phyloP scores from a whole-genome alignment of 345 rosid species.

The Salix dunnii region DNA sequence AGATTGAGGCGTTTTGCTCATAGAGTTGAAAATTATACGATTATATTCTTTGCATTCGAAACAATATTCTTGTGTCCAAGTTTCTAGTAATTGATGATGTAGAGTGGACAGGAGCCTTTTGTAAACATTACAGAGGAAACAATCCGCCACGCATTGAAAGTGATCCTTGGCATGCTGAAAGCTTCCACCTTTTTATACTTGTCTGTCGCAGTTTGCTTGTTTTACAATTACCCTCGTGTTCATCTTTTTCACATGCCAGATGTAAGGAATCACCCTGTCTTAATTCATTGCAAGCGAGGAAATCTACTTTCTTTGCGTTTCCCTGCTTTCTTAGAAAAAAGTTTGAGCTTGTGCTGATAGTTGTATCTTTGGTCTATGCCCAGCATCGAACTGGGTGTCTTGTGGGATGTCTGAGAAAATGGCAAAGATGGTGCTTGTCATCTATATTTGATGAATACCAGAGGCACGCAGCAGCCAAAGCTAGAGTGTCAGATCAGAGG shows the following conservation, averaged over 20 bases:
- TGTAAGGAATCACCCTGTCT: constrained; percentile 61
- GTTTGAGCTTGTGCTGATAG: not conserved
- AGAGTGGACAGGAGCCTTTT: constrained; percentile 58
- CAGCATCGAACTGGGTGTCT: constrained; percentile 82
- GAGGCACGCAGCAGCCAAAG: constrained; percentile 61
- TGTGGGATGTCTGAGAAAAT: constrained; percentile 69
- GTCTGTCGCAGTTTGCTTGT: not conserved
- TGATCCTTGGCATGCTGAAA: constrained; percentile 48
- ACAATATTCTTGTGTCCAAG: not conserved
- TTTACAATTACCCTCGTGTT: constrained; percentile 5
- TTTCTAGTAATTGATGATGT: not conserved
- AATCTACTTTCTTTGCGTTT: constrained; percentile 44
- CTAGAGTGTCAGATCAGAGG: constrained; percentile 67
- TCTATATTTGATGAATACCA: constrained; percentile 77
- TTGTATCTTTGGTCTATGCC: not conserved
- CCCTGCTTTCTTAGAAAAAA: not conserved
- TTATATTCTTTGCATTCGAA: not conserved
- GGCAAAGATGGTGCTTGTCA: constrained; percentile 75
- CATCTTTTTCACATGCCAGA: constrained; percentile 29
- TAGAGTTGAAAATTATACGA: not conserved
- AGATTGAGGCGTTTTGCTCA: not conserved
- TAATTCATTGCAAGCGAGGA: constrained; percentile 80
- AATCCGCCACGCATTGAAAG: constrained; percentile 65
- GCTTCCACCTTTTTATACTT: not conserved
- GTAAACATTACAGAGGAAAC: constrained; percentile 64